A percentile compares a stretch with the other conserved stretches of the same genome.
phyloP scores from a whole-genome alignment of 1,139 yeast species.

The Ogataea hybrid region DNA sequence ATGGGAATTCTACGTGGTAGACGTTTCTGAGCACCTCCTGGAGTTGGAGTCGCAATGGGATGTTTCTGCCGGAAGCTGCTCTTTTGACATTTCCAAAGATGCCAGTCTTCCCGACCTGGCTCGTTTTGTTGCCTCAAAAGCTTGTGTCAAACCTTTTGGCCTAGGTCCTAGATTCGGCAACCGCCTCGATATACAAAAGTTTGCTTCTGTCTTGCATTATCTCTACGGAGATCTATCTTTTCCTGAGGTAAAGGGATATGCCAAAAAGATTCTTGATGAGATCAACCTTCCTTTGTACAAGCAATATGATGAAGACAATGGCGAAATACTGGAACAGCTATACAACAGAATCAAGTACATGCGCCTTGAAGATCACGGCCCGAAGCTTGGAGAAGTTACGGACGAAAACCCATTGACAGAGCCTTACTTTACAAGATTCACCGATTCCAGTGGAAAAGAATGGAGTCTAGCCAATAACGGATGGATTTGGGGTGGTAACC shows the following conservation, averaged over 20 bases:
- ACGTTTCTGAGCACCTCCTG: too few species aligned
- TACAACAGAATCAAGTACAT: slow-evolving; percentile 72
- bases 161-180: too few species aligned
- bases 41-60: too few species aligned
- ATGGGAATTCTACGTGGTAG: too few species aligned
- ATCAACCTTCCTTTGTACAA: slow-evolving; percentile 71
- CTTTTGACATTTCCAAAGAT: too few species aligned
- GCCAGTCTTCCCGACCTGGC: too few species aligned
- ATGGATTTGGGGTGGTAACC: slow-evolving; percentile 98
- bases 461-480: slow-evolving; percentile 92
- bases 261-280: slow-evolving; percentile 63
- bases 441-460: slow-evolving; percentile 47
- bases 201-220: slow-evolving; percentile 47
- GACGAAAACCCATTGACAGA: slow-evolving; percentile 66
- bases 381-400: slow-evolving; percentile 67
- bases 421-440: slow-evolving; percentile 80
- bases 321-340: slow-evolving; percentile 63
- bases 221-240: slow-evolving; percentile 34
- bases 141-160: too few species aligned
- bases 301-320: slow-evolving; percentile 73
- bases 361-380: slow-evolving; percentile 78
- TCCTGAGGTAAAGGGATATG: slow-evolving; percentile 40
- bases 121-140: too few species aligned
- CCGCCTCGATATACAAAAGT: too few species aligned
- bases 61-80: too few species aligned